phyloP scores from a whole-genome alignment of 1,139 yeast species.

The Hansenula sp. region DNA sequence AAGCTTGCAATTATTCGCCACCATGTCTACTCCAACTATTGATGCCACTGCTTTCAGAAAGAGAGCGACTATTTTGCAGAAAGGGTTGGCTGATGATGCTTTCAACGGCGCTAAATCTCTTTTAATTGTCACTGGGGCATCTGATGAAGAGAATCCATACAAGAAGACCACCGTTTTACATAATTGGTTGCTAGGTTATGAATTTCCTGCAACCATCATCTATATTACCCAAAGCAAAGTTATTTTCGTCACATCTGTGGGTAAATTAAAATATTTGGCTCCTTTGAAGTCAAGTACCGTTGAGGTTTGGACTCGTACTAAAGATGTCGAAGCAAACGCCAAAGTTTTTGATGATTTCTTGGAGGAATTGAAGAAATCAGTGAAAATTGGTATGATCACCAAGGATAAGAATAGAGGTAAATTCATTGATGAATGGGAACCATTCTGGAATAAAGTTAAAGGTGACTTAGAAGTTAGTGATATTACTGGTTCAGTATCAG shows the following conservation, averaged over 20 bases:
- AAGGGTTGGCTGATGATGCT: constrained; percentile 22
- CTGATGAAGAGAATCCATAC: constrained; percentile 86
- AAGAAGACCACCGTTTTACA: constrained; percentile 86
- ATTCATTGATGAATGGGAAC: constrained; percentile 76
- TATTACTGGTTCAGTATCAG: constrained; percentile 50
- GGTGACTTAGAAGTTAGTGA: constrained; percentile 49
- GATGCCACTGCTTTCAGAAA: constrained; percentile 37
- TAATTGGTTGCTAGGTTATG: constrained; percentile 92
- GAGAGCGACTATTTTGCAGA: constrained; percentile 29
- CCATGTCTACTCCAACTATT: constrained; percentile 32
- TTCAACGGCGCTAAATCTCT: constrained; percentile 53
- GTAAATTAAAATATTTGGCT: constrained; percentile 79
- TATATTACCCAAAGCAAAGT: constrained; percentile 60
- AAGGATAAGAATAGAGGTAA: constrained; percentile 83
- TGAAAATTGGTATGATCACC: constrained; percentile 55
- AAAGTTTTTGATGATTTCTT: constrained; percentile 60
- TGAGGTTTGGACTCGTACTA: constrained; percentile 69
- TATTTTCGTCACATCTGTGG: constrained; percentile 72
- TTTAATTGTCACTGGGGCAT: constrained; percentile 73
- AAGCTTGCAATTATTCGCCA: neutral
- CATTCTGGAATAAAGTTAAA: constrained; percentile 43
- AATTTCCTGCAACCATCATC: constrained; percentile 86
- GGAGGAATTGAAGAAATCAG: constrained; percentile 39
- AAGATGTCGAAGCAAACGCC: constrained; percentile 75
- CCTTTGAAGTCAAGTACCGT: constrained; percentile 48